Evolutionary conservation across 306 rosid species (phyloP).

Genomic region (Dryas alaskensis): DNA sequence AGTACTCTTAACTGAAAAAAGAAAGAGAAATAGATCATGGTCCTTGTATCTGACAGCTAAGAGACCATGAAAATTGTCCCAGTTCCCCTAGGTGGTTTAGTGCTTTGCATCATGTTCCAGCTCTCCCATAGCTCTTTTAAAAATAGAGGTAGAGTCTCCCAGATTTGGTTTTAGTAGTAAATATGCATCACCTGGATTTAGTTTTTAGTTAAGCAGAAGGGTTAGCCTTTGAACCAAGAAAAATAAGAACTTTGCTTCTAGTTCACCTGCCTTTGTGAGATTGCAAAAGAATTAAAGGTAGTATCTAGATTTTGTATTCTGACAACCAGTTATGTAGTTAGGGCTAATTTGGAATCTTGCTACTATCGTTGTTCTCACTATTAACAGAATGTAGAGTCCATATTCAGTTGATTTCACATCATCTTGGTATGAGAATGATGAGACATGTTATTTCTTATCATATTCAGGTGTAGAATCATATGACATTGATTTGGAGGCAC

Average conservation of each 20-base stretch:
- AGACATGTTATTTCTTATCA: constrained; percentile 3
- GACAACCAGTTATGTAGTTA: background rate
- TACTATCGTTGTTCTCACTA: background rate
- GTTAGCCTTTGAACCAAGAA: background rate
- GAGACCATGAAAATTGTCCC: background rate
- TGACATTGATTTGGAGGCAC: constrained; percentile 80
- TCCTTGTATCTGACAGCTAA: background rate
- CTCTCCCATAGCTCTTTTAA: background rate
- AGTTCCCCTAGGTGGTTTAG: background rate
- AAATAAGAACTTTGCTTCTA: too few relatives aligned
- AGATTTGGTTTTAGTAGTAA: background rate
- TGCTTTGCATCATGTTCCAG: background rate
- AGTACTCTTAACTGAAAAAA: background rate
- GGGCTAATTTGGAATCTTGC: background rate
- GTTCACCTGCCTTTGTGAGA: background rate
- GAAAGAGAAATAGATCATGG: background rate
- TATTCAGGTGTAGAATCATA: constrained; percentile 80
- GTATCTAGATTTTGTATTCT: background rate
- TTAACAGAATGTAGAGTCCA: background rate
- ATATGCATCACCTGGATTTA: background rate
- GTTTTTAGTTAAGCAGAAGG: background rate
- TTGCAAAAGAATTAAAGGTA: background rate
- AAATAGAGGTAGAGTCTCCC: background rate
- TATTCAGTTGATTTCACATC: background rate
- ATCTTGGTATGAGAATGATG: constrained; percentile 7